Evolutionary conservation across 2,329 filamentous ascomycete genomes (phyloP).

Genomic region (Aspergillus sp.): DNA sequence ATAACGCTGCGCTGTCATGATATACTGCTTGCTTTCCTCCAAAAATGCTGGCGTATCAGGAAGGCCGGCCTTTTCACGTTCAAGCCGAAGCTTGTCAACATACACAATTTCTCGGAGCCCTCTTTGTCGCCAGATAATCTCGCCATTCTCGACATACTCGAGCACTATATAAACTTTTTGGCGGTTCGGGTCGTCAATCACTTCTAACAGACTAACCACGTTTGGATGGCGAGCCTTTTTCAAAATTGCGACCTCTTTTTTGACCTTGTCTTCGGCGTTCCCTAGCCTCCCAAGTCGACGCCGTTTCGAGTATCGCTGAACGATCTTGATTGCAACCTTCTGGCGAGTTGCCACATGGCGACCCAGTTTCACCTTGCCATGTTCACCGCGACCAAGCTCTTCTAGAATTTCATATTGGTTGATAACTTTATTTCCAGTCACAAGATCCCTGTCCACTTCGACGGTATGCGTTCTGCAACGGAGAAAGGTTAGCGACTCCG

Average conservation of each 20-base stretch:
- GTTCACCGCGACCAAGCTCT: slow-evolving; percentile 91
- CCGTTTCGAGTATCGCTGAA: slow-evolving; percentile 91
- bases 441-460: slow-evolving; percentile 81
- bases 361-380: slow-evolving; percentile 96
- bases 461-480: slow-evolving; percentile 75
- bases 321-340: slow-evolving; percentile 96
- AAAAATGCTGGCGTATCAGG: slow-evolving; percentile 62
- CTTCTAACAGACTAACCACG: slow-evolving; percentile 89
- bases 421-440: slow-evolving; percentile 91
- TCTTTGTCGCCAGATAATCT: slow-evolving; percentile 91
- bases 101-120: slow-evolving; percentile 79
- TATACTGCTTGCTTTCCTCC: slow-evolving; percentile 45
- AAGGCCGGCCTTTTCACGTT: slow-evolving; percentile 71
- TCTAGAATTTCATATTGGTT: slow-evolving; percentile 98
- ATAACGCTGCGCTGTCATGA: slow-evolving; percentile 37
- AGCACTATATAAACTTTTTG: slow-evolving; percentile 99
- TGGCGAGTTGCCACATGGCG: slow-evolving; percentile 73
- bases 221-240: slow-evolving; percentile 99
- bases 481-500: neutral
- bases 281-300: slow-evolving; percentile 76
- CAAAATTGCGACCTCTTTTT: slow-evolving; percentile 94
- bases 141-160: slow-evolving; percentile 90
- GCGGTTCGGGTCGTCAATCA: slow-evolving; percentile 93
- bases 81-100: slow-evolving; percentile 77
- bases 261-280: slow-evolving; percentile 72